Evolutionary conservation across 108 stramenopile species (phyloP).

Genomic region (Licmophora abbreviata): DNA sequence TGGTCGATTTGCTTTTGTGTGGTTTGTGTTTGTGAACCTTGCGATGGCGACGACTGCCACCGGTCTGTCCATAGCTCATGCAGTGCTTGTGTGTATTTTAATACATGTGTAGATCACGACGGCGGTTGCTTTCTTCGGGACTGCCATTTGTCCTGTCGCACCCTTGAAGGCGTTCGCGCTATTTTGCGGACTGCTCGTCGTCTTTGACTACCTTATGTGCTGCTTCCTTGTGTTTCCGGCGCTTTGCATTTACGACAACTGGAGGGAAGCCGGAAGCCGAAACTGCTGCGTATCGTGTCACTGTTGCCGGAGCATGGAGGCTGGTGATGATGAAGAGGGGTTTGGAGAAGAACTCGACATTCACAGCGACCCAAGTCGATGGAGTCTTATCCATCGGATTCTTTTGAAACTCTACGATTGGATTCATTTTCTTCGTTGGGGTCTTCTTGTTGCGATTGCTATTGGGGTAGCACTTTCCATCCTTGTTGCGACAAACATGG

Average conservation of each 20-base stretch:
- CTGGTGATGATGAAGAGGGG: constrained; percentile 7
- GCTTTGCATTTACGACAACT: constrained; percentile 43
- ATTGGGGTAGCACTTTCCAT: constrained; percentile 15
- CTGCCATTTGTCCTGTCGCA: constrained; percentile 41
- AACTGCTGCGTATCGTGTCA: constrained; percentile 3
- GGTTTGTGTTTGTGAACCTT: neutral
- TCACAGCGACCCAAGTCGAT: neutral
- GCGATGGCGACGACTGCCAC: neutral
- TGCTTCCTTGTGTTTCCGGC: constrained; percentile 41
- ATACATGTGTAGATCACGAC: too few relatives aligned
- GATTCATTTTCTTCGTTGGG: constrained; percentile 29
- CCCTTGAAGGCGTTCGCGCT: constrained; percentile 43
- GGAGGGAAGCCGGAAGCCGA: constrained; percentile 2
- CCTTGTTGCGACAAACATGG: constrained; percentile 19
- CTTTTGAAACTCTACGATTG: constrained; percentile 21
- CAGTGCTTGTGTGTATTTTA: too few relatives aligned
- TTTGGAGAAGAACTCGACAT: constrained; percentile 4
- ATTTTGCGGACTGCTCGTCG: constrained; percentile 51
- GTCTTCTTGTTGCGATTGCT: constrained; percentile 13
- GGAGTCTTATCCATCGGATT: constrained; percentile 27
- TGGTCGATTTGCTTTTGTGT: neutral
- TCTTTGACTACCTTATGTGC: constrained; percentile 42
- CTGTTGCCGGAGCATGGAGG: constrained; percentile 6
- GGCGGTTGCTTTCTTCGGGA: constrained; percentile 46
- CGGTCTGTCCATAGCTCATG: too few relatives aligned